A percentile compares a stretch with the other conserved stretches of the same genome.
These are phyloP conservation scores for Leishmania tarentolae DNA, from an alignment of 208 protist genomes.

Conservation along the genomic window DNA sequence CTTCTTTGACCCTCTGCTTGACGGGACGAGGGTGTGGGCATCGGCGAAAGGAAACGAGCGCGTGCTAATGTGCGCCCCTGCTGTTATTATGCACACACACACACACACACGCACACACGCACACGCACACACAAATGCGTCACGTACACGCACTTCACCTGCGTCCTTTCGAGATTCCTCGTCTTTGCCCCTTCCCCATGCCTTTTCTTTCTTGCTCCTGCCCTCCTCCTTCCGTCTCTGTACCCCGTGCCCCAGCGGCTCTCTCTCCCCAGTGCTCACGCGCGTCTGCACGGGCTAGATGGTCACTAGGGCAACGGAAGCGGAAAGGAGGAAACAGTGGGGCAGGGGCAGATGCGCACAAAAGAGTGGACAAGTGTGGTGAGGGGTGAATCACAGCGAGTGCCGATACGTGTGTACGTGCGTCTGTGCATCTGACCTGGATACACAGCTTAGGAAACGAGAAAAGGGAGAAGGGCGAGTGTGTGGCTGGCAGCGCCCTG, in stretches of 20 bases:
- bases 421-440: not conserved
- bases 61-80: not conserved
- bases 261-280: not conserved
- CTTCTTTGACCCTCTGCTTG: not conserved
- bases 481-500: conserved; percentile 3
- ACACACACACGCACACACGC: not conserved
- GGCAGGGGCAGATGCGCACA: not conserved
- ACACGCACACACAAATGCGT: not conserved
- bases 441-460: not conserved
- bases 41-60: not conserved
- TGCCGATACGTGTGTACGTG: too few species aligned
- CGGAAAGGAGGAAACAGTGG: not conserved
- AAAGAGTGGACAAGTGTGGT: not conserved
- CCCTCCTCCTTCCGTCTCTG: not conserved
- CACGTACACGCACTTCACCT: not conserved
- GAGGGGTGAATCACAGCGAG: not conserved
- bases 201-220: not conserved
- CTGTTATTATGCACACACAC: not conserved
- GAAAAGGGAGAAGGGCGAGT: not conserved
- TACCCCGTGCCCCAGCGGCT: not conserved
- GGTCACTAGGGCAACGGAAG: not conserved
- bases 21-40: not conserved
- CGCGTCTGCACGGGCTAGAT: not conserved
- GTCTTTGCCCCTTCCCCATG: not conserved
- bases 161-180: not conserved